Conservation (phyloP, 192 early-diverging fungal species). For the Umbelopsis sp. region DNA sequence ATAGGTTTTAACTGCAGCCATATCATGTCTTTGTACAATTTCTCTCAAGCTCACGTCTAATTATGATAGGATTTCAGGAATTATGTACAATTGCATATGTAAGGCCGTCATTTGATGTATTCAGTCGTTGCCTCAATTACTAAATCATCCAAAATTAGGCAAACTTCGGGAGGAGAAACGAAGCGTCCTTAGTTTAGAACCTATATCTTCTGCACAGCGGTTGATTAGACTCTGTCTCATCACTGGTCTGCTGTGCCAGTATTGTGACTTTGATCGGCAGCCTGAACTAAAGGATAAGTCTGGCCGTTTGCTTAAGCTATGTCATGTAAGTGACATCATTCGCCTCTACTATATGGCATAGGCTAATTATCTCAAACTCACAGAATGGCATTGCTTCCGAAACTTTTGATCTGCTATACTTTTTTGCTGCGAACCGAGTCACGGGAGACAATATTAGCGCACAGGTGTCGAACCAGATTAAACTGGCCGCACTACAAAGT, state of each 20-base stretch:
- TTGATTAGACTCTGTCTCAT: constrained; percentile 76
- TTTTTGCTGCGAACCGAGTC: constrained; percentile 40
- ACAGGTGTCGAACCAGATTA: constrained; percentile 44
- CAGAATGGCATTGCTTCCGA: constrained; percentile 24
- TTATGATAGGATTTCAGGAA: constrained; percentile 46
- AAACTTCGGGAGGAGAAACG: constrained; percentile 56
- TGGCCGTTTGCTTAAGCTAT: neutral
- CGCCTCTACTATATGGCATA: neutral
- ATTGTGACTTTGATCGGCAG: constrained; percentile 78
- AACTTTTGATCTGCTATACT: constrained; percentile 46
- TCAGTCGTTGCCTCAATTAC: constrained; percentile 12
- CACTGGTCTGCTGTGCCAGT: constrained; percentile 67
- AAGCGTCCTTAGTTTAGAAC: constrained; percentile 34
- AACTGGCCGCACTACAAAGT: constrained; percentile 60
- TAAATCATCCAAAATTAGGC: constrained; percentile 38
- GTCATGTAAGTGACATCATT: neutral
- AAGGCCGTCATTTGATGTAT: constrained; percentile 1
- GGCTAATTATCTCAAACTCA: neutral
- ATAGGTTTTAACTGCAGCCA: constrained; percentile 63
- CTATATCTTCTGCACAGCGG: constrained; percentile 43
- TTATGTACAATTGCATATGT: constrained; percentile 50
- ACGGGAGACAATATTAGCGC: constrained; percentile 2
- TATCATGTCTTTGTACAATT: constrained; percentile 75
- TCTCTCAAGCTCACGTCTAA: constrained; percentile 62
- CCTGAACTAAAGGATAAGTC: constrained; percentile 18